Evolutionary conservation across 805 yeast genomes (phyloP), one percentile per base, ranked within the genome.

Genomic region (Yarrowia yakushimensis): DNA sequence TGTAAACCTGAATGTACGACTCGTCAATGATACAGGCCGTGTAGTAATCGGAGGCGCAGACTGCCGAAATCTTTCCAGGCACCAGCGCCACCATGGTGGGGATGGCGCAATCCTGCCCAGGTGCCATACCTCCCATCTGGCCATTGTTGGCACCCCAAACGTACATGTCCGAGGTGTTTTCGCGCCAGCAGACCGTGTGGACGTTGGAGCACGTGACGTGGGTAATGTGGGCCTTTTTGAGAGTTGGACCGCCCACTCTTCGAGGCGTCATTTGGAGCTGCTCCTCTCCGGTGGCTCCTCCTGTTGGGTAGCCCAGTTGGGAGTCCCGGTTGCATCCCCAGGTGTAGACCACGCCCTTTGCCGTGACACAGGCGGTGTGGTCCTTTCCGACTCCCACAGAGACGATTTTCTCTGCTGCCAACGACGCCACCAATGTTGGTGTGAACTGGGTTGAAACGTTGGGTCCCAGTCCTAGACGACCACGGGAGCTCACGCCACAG

Each of bases 61-160:
- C 86, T 37, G 79, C 79, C 63, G 78, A 80, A 30, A 89, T 83
- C 63, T 63, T 67, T 41, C 76, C 83, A 67, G 79, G 82, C 31
- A 74, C 70, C 43, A 83, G 79, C 30, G 73, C 76, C 20, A 79
- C 70, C 62, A 69, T 72, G 64, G 73, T 77, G 34, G 82, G 85
- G 18, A 67, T 64, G 3, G 66, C 18, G 66, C 78, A 80, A 18
- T 84, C 83, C 66, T 76, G 71, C 67, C 65, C 62, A 69, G 75
- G 13, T 50, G 23, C 18, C 46, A 65, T 66, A 9, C 76, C 70
- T 2, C 93, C 93, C 85, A 90, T 83, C 71, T 90, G 96, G 0
- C 97, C 97, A 34, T 83, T 74, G 69, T 90, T 88, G 36, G 86
- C 73, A 2, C 97, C 97, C 96, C 96, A 90, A 37, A 83, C 72